phyloP scores from a whole-genome alignment of 345 rosid genomes.

The Populus tremula region DNA sequence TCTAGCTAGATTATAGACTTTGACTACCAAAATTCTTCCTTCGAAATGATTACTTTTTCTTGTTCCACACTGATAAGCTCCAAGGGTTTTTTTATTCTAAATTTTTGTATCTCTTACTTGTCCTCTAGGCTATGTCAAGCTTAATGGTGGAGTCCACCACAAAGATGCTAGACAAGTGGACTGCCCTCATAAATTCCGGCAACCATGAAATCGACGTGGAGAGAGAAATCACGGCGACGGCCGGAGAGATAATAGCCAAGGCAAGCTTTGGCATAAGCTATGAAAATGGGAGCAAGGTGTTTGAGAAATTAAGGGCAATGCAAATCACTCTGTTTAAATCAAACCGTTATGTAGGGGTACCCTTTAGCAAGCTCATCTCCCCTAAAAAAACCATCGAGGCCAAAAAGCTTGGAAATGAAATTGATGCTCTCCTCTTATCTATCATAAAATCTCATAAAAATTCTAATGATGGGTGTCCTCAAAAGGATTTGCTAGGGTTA shows the following conservation, averaged over 20 bases:
- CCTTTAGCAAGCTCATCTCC: slow-evolving; percentile 52
- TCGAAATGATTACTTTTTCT: background rate
- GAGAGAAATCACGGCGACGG: slow-evolving; percentile 56
- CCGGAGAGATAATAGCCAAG: slow-evolving; percentile 84
- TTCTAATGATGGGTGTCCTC: slow-evolving; percentile 10
- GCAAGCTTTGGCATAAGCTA: slow-evolving; percentile 77
- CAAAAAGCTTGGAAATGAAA: slow-evolving; percentile 58
- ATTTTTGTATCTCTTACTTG: background rate
- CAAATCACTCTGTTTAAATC: slow-evolving; percentile 69
- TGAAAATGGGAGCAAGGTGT: slow-evolving; percentile 51
- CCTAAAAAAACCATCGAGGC: slow-evolving; percentile 54
- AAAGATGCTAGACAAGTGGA: slow-evolving; percentile 75
- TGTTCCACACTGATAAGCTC: background rate
- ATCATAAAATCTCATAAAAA: slow-evolving; percentile 51
- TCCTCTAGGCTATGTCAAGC: slow-evolving; percentile 60
- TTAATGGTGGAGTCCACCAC: slow-evolving; percentile 79
- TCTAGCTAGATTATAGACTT: background rate
- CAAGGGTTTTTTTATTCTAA: background rate
- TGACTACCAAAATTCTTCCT: background rate
- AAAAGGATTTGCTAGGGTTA: slow-evolving; percentile 58
- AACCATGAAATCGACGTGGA: slow-evolving; percentile 61
- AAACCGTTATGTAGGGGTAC: slow-evolving; percentile 84
- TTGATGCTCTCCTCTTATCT: slow-evolving; percentile 57
- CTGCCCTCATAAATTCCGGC: slow-evolving; percentile 41
- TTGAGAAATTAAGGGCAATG: slow-evolving; percentile 65